Base-by-base conservation (phyloP, 2,329 filamentous ascomycete species). In the Fusarium nematophilum region DNA sequence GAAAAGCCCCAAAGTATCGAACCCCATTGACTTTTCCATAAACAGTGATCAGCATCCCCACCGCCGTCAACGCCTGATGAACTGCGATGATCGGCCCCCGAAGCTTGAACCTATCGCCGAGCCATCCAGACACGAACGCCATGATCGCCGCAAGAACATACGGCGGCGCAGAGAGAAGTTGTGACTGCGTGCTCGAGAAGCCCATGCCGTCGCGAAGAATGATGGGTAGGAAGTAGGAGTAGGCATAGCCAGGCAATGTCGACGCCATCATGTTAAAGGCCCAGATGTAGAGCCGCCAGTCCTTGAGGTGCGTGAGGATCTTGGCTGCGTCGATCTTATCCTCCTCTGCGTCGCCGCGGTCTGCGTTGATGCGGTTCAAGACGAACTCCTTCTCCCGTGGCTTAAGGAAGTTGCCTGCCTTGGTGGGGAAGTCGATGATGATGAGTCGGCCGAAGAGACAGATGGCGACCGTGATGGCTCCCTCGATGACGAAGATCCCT, bases 401-500 rank as follows among this genome's bases (percentile, higher is more conserved):
- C 3, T 38, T 18, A 9, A 57, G 54, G 31, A 57, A 57, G 3
- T 33, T 47, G 8, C 37, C 9, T 2, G 54, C 42, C 33, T 57
- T 42, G 14, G 26, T 48, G 11, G 54, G 54, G 27, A 57, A 57
- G 29, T 57, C 54, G 29, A 57, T 30, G 21, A 57, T 43, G 43
- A 53, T 44, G 6, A 53, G 26, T 3, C 44, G 26, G 14, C 36
- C 31, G 11, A 44, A 13, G 13, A 57, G n/a, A 9, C 42, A 47
- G 6, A 57, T 25, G n/a, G 14, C 48, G 2, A 33, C 31, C 2
- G 54, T 57, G 29, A 53, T 47, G 14, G 43, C 44, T 6, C 49
- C 54, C 30, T 57, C 54, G 8, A 57, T 44, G 14, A 57, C 53
- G n/a, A 53, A 57, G 4, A 57, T 53, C 54, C 54, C 53, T 52